These are phyloP conservation scores for Lentinus brumalis DNA, from an alignment of 768 basidiomycete genomes.

Conservation along the genomic window DNA sequence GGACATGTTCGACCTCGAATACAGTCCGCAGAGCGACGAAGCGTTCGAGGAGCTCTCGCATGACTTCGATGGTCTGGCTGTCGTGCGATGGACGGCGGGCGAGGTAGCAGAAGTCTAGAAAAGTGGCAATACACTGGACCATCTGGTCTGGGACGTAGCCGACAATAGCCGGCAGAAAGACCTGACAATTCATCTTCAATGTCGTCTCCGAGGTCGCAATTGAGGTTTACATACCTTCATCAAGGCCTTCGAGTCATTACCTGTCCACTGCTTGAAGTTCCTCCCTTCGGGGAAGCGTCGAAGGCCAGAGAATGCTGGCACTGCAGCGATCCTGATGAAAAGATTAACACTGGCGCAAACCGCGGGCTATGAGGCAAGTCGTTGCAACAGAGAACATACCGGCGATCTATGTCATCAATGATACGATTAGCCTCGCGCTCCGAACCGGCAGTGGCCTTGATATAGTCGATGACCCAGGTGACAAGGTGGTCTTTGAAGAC, in stretches of 20 bases:
- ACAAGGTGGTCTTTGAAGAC: constrained; percentile 27
- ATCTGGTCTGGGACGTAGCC: constrained; percentile 21
- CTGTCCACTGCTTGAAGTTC: constrained; percentile 31
- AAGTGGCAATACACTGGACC: constrained; percentile 11
- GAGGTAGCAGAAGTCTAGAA: constrained; percentile 30
- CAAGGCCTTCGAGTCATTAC: constrained; percentile 30
- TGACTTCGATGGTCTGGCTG: not conserved
- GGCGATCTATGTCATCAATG: constrained; percentile 17
- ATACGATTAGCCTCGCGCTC: not conserved
- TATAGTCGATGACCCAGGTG: constrained; percentile 12
- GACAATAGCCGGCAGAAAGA: constrained; percentile 24
- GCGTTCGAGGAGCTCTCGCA: constrained; percentile 1
- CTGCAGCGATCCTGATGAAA: constrained; percentile 18
- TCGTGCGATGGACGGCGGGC: constrained; percentile 6
- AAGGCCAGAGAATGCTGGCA: constrained; percentile 24
- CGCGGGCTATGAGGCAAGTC: not conserved
- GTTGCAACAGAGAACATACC: not conserved
- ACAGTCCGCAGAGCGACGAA: constrained; percentile 20
- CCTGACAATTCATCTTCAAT: constrained; percentile 8
- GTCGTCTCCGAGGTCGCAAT: not conserved
- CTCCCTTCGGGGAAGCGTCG: constrained; percentile 26
- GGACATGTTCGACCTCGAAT: constrained; percentile 5
- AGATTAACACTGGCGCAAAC: too few relatives aligned
- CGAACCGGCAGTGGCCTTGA: constrained; percentile 13
- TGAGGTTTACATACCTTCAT: constrained; percentile 25